Evolutionary conservation across 2,329 filamentous ascomycete genomes (phyloP).

Genomic region (Ceratocystis ficicola): DNA sequence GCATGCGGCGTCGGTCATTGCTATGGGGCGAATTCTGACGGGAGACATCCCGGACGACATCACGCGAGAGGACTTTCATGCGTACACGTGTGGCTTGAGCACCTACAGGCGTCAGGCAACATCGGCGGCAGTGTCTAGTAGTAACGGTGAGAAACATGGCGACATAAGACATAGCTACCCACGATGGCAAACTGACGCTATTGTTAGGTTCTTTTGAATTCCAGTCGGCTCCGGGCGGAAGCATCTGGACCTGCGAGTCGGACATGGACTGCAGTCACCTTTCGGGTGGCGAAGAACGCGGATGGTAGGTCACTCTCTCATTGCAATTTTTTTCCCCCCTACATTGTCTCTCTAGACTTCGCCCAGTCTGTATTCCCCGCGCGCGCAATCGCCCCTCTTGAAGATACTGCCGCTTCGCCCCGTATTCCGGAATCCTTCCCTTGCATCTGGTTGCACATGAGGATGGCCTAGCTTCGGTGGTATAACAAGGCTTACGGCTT

Average conservation of each 20-base stretch:
- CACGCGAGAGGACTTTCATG: slow-evolving; percentile 66
- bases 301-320: slow-evolving; percentile 52
- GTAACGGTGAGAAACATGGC: not conserved
- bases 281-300: slow-evolving; percentile 67
- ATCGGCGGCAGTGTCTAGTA: not conserved
- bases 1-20: slow-evolving; percentile 83
- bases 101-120: slow-evolving; percentile 36
- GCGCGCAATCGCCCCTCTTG: not conserved
- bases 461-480: not conserved
- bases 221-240: slow-evolving; percentile 31
- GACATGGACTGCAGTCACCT: slow-evolving; percentile 84
- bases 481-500: no score
- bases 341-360: not conserved
- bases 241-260: slow-evolving; percentile 65
- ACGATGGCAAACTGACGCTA: not conserved
- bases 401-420: not conserved
- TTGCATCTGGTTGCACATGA: not conserved
- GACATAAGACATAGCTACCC: not conserved
- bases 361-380: not conserved
- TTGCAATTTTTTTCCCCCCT: slow-evolving; percentile 13
- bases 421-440: not conserved
- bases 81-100: slow-evolving; percentile 72
- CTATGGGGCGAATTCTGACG: slow-evolving; percentile 70
- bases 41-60: slow-evolving; percentile 60
- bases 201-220: slow-evolving; percentile 2